These are phyloP conservation scores for Trametes villosa DNA, from an alignment of 768 basidiomycete species.

Conservation along the genomic window DNA sequence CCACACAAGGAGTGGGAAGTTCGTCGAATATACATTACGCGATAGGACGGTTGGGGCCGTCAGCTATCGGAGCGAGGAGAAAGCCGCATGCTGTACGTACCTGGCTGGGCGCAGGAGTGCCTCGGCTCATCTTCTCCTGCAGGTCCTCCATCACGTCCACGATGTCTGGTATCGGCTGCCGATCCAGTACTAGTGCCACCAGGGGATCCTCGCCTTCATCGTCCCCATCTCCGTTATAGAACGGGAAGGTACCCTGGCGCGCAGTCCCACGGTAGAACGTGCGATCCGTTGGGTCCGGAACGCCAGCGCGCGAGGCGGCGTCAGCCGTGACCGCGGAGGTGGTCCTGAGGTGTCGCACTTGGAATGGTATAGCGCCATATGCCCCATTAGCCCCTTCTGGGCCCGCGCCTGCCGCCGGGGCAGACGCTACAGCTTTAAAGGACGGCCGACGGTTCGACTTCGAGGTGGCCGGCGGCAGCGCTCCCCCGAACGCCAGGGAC, in stretches of 20 bases:
- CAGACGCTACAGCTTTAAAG: not conserved
- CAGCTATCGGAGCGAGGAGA: not conserved
- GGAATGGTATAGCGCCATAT: not conserved
- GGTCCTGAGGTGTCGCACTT: constrained; percentile 11
- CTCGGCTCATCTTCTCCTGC: not conserved
- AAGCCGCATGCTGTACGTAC: constrained; percentile 2
- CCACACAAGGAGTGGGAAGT: not conserved
- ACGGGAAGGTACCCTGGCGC: not conserved
- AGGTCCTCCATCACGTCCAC: constrained; percentile 5
- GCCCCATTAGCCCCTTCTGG: not conserved
- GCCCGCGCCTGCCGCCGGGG: not conserved
- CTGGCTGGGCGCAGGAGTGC: not conserved
- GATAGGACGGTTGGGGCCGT: not conserved
- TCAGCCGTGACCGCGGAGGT: not conserved
- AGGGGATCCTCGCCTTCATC: not conserved
- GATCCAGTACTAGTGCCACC: not conserved
- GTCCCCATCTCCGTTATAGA: not conserved
- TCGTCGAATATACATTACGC: not conserved
- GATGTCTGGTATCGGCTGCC: constrained; percentile 11
- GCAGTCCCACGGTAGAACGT: not conserved
- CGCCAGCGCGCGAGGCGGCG: not conserved
- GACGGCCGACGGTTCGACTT: constrained; percentile 6
- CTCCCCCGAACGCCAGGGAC: constrained; percentile 7
- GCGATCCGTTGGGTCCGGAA: not conserved
- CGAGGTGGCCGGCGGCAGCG: constrained; percentile 3